Conservation (phyloP, 495 filamentous ascomycete genomes). For the Ramalina intermedia region DNA sequence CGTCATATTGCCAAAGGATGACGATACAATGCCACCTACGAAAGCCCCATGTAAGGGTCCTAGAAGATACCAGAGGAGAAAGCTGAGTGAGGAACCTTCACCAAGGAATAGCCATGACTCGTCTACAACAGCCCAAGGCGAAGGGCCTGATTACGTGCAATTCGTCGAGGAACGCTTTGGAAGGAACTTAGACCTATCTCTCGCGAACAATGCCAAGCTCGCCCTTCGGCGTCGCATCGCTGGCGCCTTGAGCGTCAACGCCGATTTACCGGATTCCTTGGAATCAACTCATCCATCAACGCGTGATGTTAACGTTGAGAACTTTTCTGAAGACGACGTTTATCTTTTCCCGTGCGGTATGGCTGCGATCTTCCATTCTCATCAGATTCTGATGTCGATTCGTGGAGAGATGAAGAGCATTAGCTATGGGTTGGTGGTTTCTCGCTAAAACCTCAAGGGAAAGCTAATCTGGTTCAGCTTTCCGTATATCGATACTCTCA, state of each 20-base stretch:
- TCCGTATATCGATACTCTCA: constrained; percentile 91
- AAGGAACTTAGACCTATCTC: constrained; percentile 65
- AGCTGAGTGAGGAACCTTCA: constrained; percentile 30
- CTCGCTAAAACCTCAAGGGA: constrained; percentile 12
- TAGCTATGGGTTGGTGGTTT: constrained; percentile 41
- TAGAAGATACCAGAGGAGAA: constrained; percentile 51
- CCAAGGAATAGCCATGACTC: not conserved
- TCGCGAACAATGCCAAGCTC: constrained; percentile 67
- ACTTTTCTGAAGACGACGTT: constrained; percentile 76
- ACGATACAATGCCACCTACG: not conserved
- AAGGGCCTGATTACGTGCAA: constrained; percentile 52
- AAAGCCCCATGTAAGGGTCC: constrained; percentile 38
- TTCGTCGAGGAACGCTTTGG: constrained; percentile 95
- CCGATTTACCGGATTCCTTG: constrained; percentile 52
- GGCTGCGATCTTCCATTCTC: constrained; percentile 84
- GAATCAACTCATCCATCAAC: constrained; percentile 20
- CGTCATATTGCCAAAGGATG: constrained; percentile 7
- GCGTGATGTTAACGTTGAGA: constrained; percentile 32
- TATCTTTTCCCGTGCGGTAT: constrained; percentile 82
- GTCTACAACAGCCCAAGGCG: constrained; percentile 11
- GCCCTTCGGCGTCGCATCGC: constrained; percentile 81
- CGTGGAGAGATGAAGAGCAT: constrained; percentile 51
- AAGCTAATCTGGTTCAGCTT: constrained; percentile 44
- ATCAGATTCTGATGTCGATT: constrained; percentile 51
- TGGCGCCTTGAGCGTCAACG: constrained; percentile 62